Conservation (phyloP, 768 basidiomycete species). For the Kwoniella newhampshirensis region DNA sequence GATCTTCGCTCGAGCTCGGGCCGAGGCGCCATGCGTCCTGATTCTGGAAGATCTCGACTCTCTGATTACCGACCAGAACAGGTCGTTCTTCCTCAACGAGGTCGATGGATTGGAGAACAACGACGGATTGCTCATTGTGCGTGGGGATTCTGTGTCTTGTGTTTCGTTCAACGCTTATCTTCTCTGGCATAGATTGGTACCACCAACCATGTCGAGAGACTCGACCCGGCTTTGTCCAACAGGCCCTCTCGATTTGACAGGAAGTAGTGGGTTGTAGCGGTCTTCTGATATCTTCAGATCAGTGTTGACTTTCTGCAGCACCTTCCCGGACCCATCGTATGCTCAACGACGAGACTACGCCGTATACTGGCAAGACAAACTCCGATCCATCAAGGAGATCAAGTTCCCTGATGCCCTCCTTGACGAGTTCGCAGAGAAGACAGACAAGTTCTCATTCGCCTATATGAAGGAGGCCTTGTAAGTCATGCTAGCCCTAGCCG, state of each 20-base stretch:
- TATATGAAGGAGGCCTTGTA: conserved; percentile 88
- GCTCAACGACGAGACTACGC: conserved; percentile 68
- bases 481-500: conserved; percentile 41
- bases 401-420: conserved; percentile 68
- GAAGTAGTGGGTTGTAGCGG: conserved; percentile 74
- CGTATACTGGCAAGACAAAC: conserved; percentile 78
- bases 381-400: conserved; percentile 64
- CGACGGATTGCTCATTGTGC: conserved; percentile 72
- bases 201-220: conserved; percentile 78
- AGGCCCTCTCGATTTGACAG: conserved; percentile 85
- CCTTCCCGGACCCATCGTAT: conserved; percentile 69
- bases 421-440: conserved; percentile 62
- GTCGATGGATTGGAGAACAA: conserved; percentile 73
- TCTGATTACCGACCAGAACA: conserved; percentile 71
- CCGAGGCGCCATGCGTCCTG: conserved; percentile 53
- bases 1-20: conserved; percentile 73
- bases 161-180: no score
- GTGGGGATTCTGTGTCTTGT: no score
- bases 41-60: conserved; percentile 70
- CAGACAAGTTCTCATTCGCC: conserved; percentile 75
- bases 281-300: no score
- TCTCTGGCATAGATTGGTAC: conserved; percentile 47
- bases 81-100: conserved; percentile 86
- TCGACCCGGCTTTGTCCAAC: conserved; percentile 72
- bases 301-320: no score